Conservation (phyloP, 176 grass and related monocot species). For the Chloris gayana region DNA sequence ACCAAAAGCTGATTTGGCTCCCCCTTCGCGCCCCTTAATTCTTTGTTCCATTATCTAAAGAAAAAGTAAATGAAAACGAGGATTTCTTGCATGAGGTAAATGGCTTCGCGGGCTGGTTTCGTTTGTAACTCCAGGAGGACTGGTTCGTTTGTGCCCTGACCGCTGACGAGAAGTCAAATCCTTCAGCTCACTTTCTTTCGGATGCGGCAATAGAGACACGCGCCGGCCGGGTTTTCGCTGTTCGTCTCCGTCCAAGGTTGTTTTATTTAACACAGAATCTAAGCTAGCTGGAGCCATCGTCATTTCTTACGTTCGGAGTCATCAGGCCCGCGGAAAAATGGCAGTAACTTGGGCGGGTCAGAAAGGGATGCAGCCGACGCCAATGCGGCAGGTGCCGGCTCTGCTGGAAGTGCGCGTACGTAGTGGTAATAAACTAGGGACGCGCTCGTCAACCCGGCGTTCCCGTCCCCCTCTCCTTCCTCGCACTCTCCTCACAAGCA, state of each 20-base stretch:
- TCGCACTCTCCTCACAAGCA: neutral
- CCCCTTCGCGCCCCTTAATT: no score
- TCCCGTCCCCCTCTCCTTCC: constrained; percentile 5
- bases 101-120: no score
- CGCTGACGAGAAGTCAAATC: no score
- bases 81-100: no score
- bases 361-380: neutral
- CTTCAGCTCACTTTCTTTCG: neutral
- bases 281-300: neutral
- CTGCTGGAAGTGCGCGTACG: neutral
- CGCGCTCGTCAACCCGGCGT: neutral
- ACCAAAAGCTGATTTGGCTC: no score
- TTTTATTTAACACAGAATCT: neutral
- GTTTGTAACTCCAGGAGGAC: no score
- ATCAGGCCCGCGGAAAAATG: neutral
- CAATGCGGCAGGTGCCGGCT: constrained; percentile 1
- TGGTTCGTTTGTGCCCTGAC: no score
- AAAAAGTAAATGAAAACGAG: no score
- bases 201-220: neutral
- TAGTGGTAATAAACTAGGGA: neutral
- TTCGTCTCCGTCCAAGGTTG: neutral
- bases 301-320: neutral
- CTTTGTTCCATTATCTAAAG: no score
- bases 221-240: neutral
- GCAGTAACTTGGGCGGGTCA: neutral